Evolutionary conservation across 1,284 basidiomycete genomes (phyloP), one percentile per base, ranked within the genome.

Genomic region (Cutaneotrichosporon dermatis): DNA sequence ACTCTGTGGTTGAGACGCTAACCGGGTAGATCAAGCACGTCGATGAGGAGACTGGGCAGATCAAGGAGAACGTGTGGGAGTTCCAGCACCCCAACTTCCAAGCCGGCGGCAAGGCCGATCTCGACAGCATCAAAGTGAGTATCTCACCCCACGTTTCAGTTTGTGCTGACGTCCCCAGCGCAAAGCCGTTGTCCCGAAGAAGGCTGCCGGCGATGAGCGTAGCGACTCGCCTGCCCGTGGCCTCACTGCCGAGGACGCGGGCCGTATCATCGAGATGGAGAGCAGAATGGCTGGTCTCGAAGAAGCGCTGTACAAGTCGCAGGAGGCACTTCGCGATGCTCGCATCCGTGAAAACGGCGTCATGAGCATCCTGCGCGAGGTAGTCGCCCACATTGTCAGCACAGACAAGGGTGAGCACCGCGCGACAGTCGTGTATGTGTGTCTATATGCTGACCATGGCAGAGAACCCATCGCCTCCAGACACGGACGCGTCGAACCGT

Each of bases 51-150:
- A 67, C 70, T 36, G 72, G 71, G 4, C 69, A 69, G 44, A 70
- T 76, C 59, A 71, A 71, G 61, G 73, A 74, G 50, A 74, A 72
- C 51, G 69, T 86, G 62, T 99, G 95, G 94, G 95, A 93, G 36
- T 99, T 99, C 76, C 86, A 89, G 55, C 94, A 98, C 76, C 92
- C 93, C 5, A 88, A 92, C 72, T 98, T 99, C 76, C 88, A 89
- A 67, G 86, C 90, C 7, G 89, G 93, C 75, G 82, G 89, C 39
- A 86, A 87, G 50, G 86, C 90, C 56, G 87, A 86, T 12, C 85
- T 97, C 53, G 92, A 97, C 75, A 90, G 92, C 70, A 96, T 97
- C 80, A 93, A 93, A 79, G 76, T 75, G 41, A 54, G 70, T 58
- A 8, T 11, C 3, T 6, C 5, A 46, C 35, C 25, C 10, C 34